Conservation (phyloP, 495 filamentous ascomycete species). For the Hyaloscypha bicolor region DNA sequence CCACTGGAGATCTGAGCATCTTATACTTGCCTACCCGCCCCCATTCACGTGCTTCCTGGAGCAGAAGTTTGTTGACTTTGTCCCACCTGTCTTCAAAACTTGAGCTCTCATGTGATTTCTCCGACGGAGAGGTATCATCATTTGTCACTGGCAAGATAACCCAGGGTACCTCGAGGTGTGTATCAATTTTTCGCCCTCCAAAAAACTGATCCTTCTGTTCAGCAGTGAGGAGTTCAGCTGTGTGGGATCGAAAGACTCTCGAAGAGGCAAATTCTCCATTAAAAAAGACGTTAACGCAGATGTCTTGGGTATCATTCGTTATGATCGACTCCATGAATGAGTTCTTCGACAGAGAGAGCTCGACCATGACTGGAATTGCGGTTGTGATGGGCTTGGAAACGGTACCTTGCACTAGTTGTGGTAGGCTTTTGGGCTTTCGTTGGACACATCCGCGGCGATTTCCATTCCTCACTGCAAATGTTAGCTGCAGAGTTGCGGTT, state of each 20-base stretch:
- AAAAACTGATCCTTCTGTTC: slow-evolving; percentile 30
- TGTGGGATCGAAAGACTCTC: slow-evolving; percentile 28
- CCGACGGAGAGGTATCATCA: neutral
- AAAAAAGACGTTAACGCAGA: slow-evolving; percentile 45
- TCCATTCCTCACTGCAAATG: neutral
- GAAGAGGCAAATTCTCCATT: slow-evolving; percentile 44
- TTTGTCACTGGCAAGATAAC: slow-evolving; percentile 36
- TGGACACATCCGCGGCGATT: neutral
- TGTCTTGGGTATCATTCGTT: neutral
- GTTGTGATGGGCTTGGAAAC: neutral
- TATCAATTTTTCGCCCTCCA: slow-evolving; percentile 38
- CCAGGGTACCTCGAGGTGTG: slow-evolving; percentile 43
- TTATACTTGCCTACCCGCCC: slow-evolving; percentile 32
- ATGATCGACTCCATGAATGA: neutral
- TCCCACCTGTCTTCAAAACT: slow-evolving; percentile 11
- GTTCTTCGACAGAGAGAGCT: neutral
- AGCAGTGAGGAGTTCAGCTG: slow-evolving; percentile 3
- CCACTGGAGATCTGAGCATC: slow-evolving; percentile 31
- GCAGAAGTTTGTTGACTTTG: slow-evolving; percentile 1
- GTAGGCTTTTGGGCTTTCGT: neutral
- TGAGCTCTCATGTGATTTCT: neutral
- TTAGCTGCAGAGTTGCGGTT: neutral
- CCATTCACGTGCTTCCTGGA: slow-evolving; percentile 29
- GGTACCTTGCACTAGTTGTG: neutral
- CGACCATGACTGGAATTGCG: neutral